A percentile compares a stretch with the other conserved stretches of the same genome.
Evolutionary conservation across 352 stramenopile species (phyloP).

Genomic region (Phytophthora foliorum): DNA sequence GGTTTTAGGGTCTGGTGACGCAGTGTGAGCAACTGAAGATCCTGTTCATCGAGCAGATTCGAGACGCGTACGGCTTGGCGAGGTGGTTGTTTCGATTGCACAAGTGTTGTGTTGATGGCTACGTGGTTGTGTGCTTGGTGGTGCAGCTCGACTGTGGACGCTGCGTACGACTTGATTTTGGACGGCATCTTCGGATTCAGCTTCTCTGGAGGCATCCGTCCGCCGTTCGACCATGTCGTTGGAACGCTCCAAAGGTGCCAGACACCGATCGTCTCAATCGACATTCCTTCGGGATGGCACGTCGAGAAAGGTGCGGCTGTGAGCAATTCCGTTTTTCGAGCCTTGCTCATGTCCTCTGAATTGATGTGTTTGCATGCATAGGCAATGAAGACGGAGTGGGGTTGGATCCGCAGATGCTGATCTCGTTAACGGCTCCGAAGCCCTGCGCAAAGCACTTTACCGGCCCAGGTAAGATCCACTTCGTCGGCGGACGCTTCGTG

Average conservation of each 20-base stretch:
- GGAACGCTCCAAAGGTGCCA: constrained; percentile 59
- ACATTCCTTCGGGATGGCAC: constrained; percentile 99
- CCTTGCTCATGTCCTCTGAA: not conserved
- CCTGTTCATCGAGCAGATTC: constrained; percentile 71
- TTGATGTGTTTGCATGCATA: constrained; percentile 14
- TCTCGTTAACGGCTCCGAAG: constrained; percentile 99
- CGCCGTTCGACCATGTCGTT: constrained; percentile 94
- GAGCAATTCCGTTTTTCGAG: not conserved
- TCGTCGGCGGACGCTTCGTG: constrained; percentile 96
- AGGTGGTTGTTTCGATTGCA: constrained; percentile 5
- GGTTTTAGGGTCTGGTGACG: constrained; percentile 68
- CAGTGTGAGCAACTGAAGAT: constrained; percentile 86
- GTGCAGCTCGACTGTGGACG: constrained; percentile 56
- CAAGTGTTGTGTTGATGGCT: constrained; percentile 4
- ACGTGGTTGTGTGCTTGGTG: not conserved
- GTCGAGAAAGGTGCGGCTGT: constrained; percentile 88
- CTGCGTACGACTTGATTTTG: constrained; percentile 93
- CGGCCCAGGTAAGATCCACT: constrained; percentile 90
- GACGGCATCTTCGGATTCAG: constrained; percentile 99
- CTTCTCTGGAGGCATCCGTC: constrained; percentile 90
- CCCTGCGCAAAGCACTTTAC: constrained; percentile 91
- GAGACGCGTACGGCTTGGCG: constrained; percentile 47
- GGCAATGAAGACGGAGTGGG: constrained; percentile 78
- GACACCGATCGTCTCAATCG: constrained; percentile 95
- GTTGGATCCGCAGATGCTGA: constrained; percentile 94